phyloP scores from a whole-genome alignment of 2,329 filamentous ascomycete species.

The Beauveria caledonica region DNA sequence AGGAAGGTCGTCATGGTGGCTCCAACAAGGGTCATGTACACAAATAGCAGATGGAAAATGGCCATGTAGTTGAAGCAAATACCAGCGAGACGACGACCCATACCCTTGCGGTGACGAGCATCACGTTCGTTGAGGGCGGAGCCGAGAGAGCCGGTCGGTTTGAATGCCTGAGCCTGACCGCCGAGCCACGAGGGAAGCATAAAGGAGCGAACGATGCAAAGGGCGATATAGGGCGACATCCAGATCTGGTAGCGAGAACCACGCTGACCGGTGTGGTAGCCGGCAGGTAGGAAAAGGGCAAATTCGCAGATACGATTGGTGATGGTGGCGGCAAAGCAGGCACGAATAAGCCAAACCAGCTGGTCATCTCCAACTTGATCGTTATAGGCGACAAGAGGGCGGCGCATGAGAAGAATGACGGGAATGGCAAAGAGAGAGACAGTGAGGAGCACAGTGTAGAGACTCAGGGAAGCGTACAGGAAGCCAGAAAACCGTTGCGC shows the following conservation, averaged over 20 bases:
- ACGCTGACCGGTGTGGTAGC: conserved; percentile 51
- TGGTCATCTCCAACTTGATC: conserved; percentile 31
- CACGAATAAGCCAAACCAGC: conserved; percentile 50
- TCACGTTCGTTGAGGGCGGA: conserved; percentile 52
- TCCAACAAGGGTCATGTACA: conserved; percentile 43
- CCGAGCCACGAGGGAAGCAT: conserved; percentile 52
- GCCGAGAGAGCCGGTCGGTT: conserved; percentile 49
- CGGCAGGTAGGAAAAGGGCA: conserved; percentile 49
- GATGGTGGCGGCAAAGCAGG: conserved; percentile 43
- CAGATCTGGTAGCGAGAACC: conserved; percentile 49
- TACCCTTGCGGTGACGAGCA: conserved; percentile 39
- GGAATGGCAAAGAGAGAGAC: conserved; percentile 51
- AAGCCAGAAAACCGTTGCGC: conserved; percentile 52
- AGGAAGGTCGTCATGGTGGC: conserved; percentile 43
- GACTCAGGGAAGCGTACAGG: conserved; percentile 45
- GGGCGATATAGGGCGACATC: conserved; percentile 55
- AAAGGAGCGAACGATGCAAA: conserved; percentile 50
- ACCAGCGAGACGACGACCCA: conserved; percentile 44
- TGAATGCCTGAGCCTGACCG: conserved; percentile 50
- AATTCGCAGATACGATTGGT: conserved; percentile 48
- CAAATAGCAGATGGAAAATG: conserved; percentile 45
- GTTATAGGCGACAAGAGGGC: conserved; percentile 48
- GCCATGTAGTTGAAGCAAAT: conserved; percentile 49
- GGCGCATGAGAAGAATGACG: conserved; percentile 48
- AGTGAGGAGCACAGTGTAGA: conserved; percentile 48